These are phyloP conservation scores for Myriosclerotinia duriaeana DNA, from an alignment of 2,329 filamentous ascomycete species.

Conservation along the genomic window DNA sequence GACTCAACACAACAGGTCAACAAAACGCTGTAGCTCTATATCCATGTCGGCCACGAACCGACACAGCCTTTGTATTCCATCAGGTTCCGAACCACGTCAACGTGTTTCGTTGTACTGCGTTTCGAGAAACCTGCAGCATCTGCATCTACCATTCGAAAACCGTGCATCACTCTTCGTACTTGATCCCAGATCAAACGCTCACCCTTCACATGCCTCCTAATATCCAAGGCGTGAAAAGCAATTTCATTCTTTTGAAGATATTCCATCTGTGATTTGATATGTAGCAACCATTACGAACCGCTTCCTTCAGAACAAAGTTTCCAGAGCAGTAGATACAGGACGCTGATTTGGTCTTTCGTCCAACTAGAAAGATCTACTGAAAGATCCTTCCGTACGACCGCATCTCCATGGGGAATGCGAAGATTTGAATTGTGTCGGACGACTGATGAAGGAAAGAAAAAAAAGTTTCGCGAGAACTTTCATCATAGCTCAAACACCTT, in stretches of 20 bases:
- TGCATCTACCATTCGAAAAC: conserved; percentile 12
- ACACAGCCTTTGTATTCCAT: background rate
- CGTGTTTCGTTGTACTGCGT: conserved; percentile 8
- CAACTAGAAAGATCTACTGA: conserved; percentile 57
- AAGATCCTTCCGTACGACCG: conserved; percentile 46
- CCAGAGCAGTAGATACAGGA: conserved; percentile 88
- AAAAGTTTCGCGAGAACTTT: conserved; percentile 27
- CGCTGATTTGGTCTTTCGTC: conserved; percentile 65
- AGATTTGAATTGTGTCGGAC: conserved; percentile 45
- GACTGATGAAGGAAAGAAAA: conserved; percentile 42
- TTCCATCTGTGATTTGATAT: conserved; percentile 39
- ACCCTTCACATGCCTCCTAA: background rate
- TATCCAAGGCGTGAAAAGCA: background rate
- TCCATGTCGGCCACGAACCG: background rate
- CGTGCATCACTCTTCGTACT: background rate
- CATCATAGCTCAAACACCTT: conserved; percentile 24
- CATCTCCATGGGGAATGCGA: conserved; percentile 40
- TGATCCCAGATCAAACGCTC: background rate
- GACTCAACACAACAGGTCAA: background rate
- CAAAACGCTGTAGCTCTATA: conserved; percentile 1
- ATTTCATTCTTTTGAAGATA: background rate
- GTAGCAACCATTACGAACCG: conserved; percentile 82
- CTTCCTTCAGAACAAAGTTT: conserved; percentile 71
- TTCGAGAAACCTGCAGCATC: conserved; percentile 17
- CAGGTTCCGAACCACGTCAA: conserved; percentile 22